phyloP scores from a whole-genome alignment of 805 yeast species.

The Allodekkera sacchari region DNA sequence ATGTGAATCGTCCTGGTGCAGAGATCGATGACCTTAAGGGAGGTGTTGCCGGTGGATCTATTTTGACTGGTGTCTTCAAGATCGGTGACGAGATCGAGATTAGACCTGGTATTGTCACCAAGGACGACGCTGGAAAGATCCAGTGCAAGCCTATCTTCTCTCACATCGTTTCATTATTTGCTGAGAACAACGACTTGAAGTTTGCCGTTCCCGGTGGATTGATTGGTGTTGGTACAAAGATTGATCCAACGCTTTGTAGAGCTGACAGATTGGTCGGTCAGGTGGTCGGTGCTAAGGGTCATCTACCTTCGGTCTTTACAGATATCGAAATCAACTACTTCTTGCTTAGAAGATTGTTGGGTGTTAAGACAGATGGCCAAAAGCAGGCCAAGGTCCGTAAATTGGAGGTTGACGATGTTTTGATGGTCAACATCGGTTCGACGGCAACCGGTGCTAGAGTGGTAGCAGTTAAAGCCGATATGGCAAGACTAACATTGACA shows the following conservation, averaged over 20 bases:
- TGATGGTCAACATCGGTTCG: conserved; percentile 98
- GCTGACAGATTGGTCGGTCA: conserved; percentile 99
- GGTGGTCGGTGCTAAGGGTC: conserved; percentile 96
- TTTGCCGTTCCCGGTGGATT: conserved; percentile 99
- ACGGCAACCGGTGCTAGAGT: conserved; percentile 99
- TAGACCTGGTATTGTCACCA: conserved; percentile 98
- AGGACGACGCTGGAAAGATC: conserved; percentile 78
- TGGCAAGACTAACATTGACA: conserved; percentile 95
- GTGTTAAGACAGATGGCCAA: conserved; percentile 97
- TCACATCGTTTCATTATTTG: conserved; percentile 86
- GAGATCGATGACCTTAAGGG: conserved; percentile 96
- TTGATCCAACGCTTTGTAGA: conserved; percentile 97
- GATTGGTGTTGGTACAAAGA: conserved; percentile 98
- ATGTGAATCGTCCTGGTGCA: conserved; percentile 98
- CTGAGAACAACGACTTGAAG: conserved; percentile 95
- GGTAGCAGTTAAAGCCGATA: conserved; percentile 95
- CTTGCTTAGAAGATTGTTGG: conserved; percentile 90
- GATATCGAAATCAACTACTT: conserved; percentile 97
- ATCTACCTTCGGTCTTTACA: conserved; percentile 91
- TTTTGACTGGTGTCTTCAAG: conserved; percentile 92
- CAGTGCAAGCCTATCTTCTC: conserved; percentile 96
- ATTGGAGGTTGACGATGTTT: conserved; percentile 86
- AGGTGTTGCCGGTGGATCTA: conserved; percentile 99
- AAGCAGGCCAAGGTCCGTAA: conserved; percentile 96
- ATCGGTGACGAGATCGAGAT: conserved; percentile 98